These are phyloP conservation scores for Auricularia heimuer DNA, from an alignment of 768 basidiomycete species.

Conservation along the genomic window DNA sequence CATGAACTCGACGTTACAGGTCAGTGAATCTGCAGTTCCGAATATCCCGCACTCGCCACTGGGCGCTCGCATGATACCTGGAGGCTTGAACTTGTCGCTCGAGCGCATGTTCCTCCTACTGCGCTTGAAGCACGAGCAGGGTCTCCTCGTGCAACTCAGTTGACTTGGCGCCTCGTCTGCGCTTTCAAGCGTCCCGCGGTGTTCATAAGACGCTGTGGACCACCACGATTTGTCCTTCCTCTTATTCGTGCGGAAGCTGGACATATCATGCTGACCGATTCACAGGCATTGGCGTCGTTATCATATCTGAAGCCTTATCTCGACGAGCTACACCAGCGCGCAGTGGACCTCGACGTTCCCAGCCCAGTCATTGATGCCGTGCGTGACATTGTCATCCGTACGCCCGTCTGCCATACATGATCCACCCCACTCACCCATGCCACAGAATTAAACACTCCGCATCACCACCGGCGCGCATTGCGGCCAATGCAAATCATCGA, in stretches of 20 bases:
- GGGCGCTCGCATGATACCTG: too few species aligned
- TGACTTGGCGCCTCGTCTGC: too few species aligned
- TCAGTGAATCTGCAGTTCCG: slow-evolving; percentile 17
- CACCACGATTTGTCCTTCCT: too few species aligned
- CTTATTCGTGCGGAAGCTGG: background rate
- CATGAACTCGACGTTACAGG: slow-evolving; percentile 95
- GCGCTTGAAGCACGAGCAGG: background rate
- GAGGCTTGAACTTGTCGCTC: too few species aligned
- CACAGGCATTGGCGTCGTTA: slow-evolving; percentile 83
- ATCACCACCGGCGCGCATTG: slow-evolving; percentile 45
- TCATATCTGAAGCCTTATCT: slow-evolving; percentile 75
- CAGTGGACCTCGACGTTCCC: slow-evolving; percentile 70
- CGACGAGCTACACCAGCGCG: slow-evolving; percentile 61
- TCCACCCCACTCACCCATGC: slow-evolving; percentile 4
- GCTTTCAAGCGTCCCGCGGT: too few species aligned
- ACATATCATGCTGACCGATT: slow-evolving; percentile 11
- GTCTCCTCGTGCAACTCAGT: too few species aligned
- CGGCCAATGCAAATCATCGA: slow-evolving; percentile 65
- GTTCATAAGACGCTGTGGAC: too few species aligned
- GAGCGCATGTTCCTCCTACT: too few species aligned
- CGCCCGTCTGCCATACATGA: slow-evolving; percentile 13
- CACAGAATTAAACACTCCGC: slow-evolving; percentile 57
- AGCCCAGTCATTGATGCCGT: slow-evolving; percentile 82
- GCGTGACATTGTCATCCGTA: slow-evolving; percentile 58
- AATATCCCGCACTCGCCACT: too few species aligned